Conservation (phyloP, 257 asterid species). For the Craterostigma plantagineum region DNA sequence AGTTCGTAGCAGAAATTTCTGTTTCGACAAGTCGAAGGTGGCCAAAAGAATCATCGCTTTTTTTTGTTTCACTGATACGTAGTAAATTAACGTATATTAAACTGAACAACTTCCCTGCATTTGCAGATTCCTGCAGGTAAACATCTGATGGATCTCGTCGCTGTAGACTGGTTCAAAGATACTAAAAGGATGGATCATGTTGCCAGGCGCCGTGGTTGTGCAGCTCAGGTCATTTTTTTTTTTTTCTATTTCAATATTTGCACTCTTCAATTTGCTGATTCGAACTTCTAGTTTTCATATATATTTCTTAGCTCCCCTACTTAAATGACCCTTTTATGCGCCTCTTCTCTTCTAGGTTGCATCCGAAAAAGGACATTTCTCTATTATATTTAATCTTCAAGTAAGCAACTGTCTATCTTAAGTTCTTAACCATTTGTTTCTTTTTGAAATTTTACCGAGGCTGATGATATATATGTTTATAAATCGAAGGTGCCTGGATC, state of each 20-base stretch:
- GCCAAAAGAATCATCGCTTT: no score
- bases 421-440: no score
- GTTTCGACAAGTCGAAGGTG: constrained; percentile 82
- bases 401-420: constrained; percentile 34
- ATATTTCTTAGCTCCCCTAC: no score
- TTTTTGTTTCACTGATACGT: not conserved
- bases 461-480: not conserved
- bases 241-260: no score
- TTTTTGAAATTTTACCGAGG: no score
- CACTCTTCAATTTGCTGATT: no score
- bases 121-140: constrained; percentile 83
- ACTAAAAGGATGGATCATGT: constrained; percentile 94
- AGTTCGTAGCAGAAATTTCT: constrained; percentile 77
- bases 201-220: constrained; percentile 84
- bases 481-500: constrained; percentile 74
- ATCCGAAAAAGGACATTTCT: constrained; percentile 69
- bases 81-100: no score
- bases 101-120: constrained; percentile 14
- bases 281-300: no score
- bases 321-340: no score
- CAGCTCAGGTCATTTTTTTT: constrained; percentile 56
- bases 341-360: constrained; percentile 51
- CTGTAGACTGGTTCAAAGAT: constrained; percentile 95
- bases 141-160: constrained; percentile 92
- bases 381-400: constrained; percentile 79